phyloP scores from a whole-genome alignment of 371 early-diverging fungal species.

The Mucor mucedo region DNA sequence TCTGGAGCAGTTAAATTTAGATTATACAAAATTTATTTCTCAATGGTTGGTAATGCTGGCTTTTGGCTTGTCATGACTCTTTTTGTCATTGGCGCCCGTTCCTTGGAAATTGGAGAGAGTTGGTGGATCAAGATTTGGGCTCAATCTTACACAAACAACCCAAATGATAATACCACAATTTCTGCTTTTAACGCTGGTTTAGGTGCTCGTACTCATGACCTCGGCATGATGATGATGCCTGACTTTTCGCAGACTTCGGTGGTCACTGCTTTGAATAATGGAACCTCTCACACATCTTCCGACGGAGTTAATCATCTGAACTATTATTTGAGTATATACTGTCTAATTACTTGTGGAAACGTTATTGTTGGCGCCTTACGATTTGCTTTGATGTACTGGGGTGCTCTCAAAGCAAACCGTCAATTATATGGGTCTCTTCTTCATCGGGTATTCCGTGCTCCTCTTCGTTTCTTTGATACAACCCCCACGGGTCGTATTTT shows the following conservation, averaged over 20 bases:
- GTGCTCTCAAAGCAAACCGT: conserved; percentile 61
- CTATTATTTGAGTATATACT: conserved; percentile 28
- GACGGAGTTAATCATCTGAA: conserved; percentile 20
- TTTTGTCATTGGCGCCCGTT: conserved; percentile 51
- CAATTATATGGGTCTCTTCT: conserved; percentile 59
- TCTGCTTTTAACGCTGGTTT: not conserved
- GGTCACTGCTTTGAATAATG: not conserved
- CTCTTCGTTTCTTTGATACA: conserved; percentile 85
- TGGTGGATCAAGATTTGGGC: conserved; percentile 40
- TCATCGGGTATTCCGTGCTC: conserved; percentile 65
- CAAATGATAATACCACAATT: conserved; percentile 2
- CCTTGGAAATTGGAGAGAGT: conserved; percentile 47
- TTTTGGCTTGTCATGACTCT: conserved; percentile 55
- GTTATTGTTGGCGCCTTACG: conserved; percentile 34
- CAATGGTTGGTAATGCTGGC: conserved; percentile 64
- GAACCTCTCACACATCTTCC: conserved; percentile 6
- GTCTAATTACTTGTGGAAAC: conserved; percentile 15
- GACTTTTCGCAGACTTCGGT: conserved; percentile 9
- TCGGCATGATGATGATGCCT: conserved; percentile 24
- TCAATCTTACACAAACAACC: conserved; percentile 21
- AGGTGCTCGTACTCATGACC: conserved; percentile 28
- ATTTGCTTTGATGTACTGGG: conserved; percentile 37
- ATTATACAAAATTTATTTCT: conserved; percentile 66
- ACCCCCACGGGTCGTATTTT: conserved; percentile 93
- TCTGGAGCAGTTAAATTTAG: conserved; percentile 62